Evolutionary conservation across 345 rosid genomes (phyloP), one percentile per base, ranked within the genome.

Genomic region (thale cress (Arabidopsis thaliana)): DNA sequence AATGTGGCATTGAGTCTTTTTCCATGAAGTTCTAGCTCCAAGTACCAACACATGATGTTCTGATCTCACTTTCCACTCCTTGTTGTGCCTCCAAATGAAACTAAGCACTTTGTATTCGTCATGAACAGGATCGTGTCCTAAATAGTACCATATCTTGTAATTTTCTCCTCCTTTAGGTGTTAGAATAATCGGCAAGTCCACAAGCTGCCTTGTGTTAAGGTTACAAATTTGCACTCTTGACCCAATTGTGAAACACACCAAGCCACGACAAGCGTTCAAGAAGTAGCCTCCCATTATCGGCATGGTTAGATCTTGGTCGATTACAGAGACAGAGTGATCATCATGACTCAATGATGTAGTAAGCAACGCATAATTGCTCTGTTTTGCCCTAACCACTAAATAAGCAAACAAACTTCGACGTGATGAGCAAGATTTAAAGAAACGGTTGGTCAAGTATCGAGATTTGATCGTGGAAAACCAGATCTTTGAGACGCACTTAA

Each of bases 91-190:
- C 38, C 38, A 63, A 63, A 30, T 14, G 11, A 30, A 7, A 7
- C 41, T 46, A 45, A 64, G 41, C 41, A 64, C 69, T 64, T 64
- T 64, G 69, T 64, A 64, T 64, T 46, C 42, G 2, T 64, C 55
- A 46, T 46, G 55, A 45, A 16, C 69, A 45, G 67, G 12, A 62
- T 62, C 50, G 4, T 62, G 20, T 41, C 51, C 67, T 1, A 62
- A 6, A 42, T 25, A 41, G 49, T 25, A 1, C 50, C 12, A 40
- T 10, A 36, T 28, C 9, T 11, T 28, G 34, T 52, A 25, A 52
- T 4, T 2, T 2, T 4, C 24, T 52, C 2, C 40, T 10, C n/a
- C 6, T 40, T 10, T 1, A 24, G 22, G 41, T 7, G 22, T 41
- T 8, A 42, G 8, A 7, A 23, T 23, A 5, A 28, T 28, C 8